These are phyloP conservation scores for Botryotinia convoluta DNA, from an alignment of 2,329 filamentous ascomycete species.

Conservation along the genomic window DNA sequence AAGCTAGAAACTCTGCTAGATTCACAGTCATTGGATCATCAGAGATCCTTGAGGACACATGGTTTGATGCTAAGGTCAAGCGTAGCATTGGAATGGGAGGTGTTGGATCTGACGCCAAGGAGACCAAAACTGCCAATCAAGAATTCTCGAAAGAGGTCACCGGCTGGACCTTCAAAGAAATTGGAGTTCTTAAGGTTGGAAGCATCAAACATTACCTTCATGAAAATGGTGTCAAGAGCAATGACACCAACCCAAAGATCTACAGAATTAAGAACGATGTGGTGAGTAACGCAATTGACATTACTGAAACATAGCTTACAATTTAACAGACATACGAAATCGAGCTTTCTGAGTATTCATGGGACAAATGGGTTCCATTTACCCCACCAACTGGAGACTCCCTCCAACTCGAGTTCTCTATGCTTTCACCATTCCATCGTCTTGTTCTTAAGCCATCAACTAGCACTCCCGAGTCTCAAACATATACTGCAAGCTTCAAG, in stretches of 20 bases:
- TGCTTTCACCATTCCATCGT: slow-evolving; percentile 97
- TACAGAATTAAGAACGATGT: slow-evolving; percentile 97
- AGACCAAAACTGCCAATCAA: slow-evolving; percentile 68
- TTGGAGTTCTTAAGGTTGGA: slow-evolving; percentile 82
- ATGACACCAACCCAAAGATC: slow-evolving; percentile 72
- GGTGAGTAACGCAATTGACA: slow-evolving; percentile 56
- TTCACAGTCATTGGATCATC: slow-evolving; percentile 81
- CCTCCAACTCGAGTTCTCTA: slow-evolving; percentile 94
- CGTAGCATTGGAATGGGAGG: slow-evolving; percentile 41
- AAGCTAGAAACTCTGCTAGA: slow-evolving; percentile 90
- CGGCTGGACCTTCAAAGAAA: slow-evolving; percentile 97
- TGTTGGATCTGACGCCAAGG: slow-evolving; percentile 49
- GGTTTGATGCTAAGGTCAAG: slow-evolving; percentile 80
- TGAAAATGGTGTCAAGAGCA: slow-evolving; percentile 51
- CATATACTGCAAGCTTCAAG: slow-evolving; percentile 73
- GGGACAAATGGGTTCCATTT: slow-evolving; percentile 74
- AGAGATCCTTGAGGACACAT: slow-evolving; percentile 83
- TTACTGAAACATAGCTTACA: slow-evolving; percentile 18
- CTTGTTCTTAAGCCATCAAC: slow-evolving; percentile 62
- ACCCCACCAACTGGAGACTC: slow-evolving; percentile 65
- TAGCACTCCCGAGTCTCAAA: slow-evolving; percentile 63
- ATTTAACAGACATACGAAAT: slow-evolving; percentile 47
- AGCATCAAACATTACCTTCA: slow-evolving; percentile 74
- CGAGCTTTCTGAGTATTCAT: slow-evolving; percentile 80
- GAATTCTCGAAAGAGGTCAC: slow-evolving; percentile 81